phyloP scores from a whole-genome alignment of 2,329 filamentous ascomycete species.

The Ascochyta lentis region DNA sequence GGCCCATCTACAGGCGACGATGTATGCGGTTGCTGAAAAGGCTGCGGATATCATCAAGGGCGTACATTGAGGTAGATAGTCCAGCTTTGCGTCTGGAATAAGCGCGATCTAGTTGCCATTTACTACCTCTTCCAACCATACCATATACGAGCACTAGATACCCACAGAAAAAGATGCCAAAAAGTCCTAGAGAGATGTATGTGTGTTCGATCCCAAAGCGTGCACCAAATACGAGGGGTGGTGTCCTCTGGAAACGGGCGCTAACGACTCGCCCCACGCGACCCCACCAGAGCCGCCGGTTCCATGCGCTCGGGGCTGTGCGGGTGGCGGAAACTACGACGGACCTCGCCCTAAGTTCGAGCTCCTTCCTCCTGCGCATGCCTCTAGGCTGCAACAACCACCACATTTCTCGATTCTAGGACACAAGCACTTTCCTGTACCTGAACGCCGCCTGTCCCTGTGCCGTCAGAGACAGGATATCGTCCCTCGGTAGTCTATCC shows the following conservation, averaged over 20 bases:
- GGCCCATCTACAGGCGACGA: constrained; percentile 30
- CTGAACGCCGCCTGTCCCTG: neutral
- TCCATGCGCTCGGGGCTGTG: constrained; percentile 20
- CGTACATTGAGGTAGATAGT: constrained; percentile 13
- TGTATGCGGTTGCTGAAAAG: constrained; percentile 38
- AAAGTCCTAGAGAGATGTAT: neutral
- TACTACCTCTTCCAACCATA: neutral
- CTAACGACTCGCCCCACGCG: constrained; percentile 10
- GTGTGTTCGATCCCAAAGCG: neutral
- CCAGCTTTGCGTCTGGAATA: neutral
- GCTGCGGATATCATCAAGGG: constrained; percentile 36
- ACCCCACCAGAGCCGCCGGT: constrained; percentile 6
- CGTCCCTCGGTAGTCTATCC: constrained; percentile 4
- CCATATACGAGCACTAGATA: neutral
- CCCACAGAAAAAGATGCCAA: neutral
- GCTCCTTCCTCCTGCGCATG: constrained; percentile 3
- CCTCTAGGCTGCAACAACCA: constrained; percentile 15
- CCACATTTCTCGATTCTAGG: neutral
- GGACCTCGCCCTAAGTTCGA: constrained; percentile 7
- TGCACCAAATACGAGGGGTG: neutral
- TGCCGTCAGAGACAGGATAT: neutral
- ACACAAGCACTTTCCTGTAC: neutral
- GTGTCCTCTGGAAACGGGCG: constrained; percentile 3
- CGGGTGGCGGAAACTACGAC: constrained; percentile 22
- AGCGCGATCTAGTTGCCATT: neutral